phyloP scores from a whole-genome alignment of 805 yeast species.

The Zygoascus bituminiphila region DNA sequence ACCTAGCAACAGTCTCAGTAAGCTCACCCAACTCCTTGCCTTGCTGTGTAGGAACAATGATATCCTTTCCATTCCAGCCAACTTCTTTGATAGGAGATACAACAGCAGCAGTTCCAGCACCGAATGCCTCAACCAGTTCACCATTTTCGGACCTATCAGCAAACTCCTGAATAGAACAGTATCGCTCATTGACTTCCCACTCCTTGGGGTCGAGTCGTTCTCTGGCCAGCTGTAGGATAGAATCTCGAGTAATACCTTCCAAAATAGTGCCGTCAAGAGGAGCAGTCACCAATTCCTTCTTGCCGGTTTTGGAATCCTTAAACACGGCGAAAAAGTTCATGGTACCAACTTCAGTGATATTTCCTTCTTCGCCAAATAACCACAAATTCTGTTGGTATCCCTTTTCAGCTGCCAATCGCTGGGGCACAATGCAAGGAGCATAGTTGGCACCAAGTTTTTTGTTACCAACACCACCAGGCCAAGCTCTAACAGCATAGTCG shows the following conservation, averaged over 20 bases:
- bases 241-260: slow-evolving; percentile 94
- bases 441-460: slow-evolving; percentile 95
- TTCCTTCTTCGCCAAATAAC: slow-evolving; percentile 85
- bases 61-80: slow-evolving; percentile 67
- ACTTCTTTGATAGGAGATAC: slow-evolving; percentile 89
- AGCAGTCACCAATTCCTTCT: slow-evolving; percentile 88
- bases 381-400: slow-evolving; percentile 96
- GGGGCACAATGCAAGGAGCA: slow-evolving; percentile 92
- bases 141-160: slow-evolving; percentile 70
- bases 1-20: slow-evolving; percentile 66
- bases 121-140: slow-evolving; percentile 87
- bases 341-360: slow-evolving; percentile 94
- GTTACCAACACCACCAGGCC: slow-evolving; percentile 99
- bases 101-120: slow-evolving; percentile 96
- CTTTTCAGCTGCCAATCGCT: slow-evolving; percentile 76
- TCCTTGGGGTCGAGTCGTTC: slow-evolving; percentile 63
- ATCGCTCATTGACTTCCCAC: slow-evolving; percentile 82
- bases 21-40: slow-evolving; percentile 60
- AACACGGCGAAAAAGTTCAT: slow-evolving; percentile 92
- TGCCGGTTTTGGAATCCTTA: slow-evolving; percentile 64
- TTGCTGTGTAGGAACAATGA: slow-evolving; percentile 67
- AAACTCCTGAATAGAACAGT: slow-evolving; percentile 73
- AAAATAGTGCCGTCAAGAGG: slow-evolving; percentile 96
- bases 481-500: slow-evolving; percentile 92
- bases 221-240: slow-evolving; percentile 69